Conservation (phyloP, 768 basidiomycete species). For the Lactifluus piperatus region DNA sequence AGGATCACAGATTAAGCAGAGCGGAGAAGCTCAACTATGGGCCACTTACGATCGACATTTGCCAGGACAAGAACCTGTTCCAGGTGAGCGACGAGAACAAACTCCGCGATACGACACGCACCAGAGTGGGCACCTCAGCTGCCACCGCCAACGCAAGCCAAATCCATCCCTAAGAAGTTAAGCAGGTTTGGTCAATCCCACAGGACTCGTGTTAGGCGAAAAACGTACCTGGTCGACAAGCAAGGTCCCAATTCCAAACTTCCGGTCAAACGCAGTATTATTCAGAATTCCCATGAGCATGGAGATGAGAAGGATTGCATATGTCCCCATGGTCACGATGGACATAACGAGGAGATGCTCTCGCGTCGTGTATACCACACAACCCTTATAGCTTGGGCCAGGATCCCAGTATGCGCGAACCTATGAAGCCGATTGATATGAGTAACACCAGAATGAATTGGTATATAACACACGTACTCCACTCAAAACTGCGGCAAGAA, state of each 20-base stretch:
- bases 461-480: not conserved
- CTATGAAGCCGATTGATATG: not conserved
- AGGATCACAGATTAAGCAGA: not conserved
- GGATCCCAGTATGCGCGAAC: not conserved
- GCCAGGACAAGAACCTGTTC: not conserved
- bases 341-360: slow-evolving; percentile 1
- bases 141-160: slow-evolving; percentile 8
- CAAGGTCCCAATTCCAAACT: slow-evolving; percentile 1
- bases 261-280: not conserved
- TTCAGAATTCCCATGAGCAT: slow-evolving; percentile 2
- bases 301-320: not conserved
- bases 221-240: not conserved
- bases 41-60: slow-evolving; percentile 1
- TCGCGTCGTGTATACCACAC: not conserved
- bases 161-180: slow-evolving; percentile 1
- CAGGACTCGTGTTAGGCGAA: no score
- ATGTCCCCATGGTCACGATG: not conserved
- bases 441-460: not conserved
- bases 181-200: not conserved
- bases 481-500: not conserved
- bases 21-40: not conserved
- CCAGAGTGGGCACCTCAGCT: slow-evolving; percentile 8
- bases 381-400: not conserved
- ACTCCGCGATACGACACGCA: not conserved
- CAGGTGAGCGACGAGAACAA: not conserved